Conservation (phyloP, 129 eudicot genomes). For the Silybum marianum region DNA sequence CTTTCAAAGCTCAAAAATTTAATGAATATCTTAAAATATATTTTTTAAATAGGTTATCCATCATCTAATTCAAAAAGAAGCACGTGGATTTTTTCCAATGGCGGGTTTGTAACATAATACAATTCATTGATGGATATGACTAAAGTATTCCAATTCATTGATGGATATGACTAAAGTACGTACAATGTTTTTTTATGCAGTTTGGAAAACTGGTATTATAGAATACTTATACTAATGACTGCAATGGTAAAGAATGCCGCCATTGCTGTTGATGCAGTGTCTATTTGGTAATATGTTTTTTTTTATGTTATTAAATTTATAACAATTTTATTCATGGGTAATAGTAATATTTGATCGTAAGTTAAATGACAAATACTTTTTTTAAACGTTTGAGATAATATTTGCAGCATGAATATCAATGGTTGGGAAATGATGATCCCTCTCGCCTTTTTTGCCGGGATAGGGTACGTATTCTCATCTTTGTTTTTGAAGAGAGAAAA, state of each 20-base stretch:
- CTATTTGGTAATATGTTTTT: conserved; percentile 75
- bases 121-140: neutral
- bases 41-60: too few relatives aligned
- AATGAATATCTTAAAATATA: too few relatives aligned
- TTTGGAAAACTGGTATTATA: conserved; percentile 93
- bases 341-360: neutral
- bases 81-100: too few relatives aligned
- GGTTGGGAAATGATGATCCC: conserved; percentile 93
- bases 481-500: neutral
- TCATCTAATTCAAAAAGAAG: too few relatives aligned
- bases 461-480: conserved; percentile 47
- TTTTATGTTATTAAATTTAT: too few relatives aligned
- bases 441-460: conserved; percentile 80
- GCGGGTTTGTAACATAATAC: too few relatives aligned
- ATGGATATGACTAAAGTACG: neutral
- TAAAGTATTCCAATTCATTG: neutral
- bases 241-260: conserved; percentile 58
- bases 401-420: conserved; percentile 74
- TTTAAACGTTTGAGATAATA: neutral
- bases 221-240: conserved; percentile 76
- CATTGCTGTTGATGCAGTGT: conserved; percentile 83
- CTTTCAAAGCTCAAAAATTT: too few relatives aligned
- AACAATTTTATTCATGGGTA: neutral
- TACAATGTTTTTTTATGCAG: conserved; percentile 32
- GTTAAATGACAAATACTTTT: neutral